These are phyloP conservation scores for Puccinia sorghi DNA, from an alignment of 1,284 basidiomycete genomes.

Conservation along the genomic window DNA sequence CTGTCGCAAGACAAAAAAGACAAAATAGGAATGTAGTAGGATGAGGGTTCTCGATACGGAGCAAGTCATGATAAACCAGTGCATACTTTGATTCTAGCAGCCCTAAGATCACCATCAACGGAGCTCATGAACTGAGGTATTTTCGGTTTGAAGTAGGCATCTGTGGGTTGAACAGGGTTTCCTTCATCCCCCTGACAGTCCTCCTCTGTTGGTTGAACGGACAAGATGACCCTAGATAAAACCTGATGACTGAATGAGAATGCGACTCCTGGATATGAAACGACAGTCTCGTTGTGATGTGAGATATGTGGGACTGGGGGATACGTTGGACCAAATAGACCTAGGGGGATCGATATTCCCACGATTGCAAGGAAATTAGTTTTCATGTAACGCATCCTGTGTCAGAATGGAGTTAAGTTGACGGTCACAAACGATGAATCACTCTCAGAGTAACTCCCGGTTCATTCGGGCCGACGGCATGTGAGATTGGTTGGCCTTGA, in stretches of 20 bases:
- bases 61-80: neutral
- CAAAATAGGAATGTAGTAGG: neutral
- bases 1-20: neutral
- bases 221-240: slow-evolving; percentile 18
- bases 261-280: slow-evolving; percentile 53
- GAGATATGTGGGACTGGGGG: slow-evolving; percentile 23
- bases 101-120: slow-evolving; percentile 49
- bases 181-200: slow-evolving; percentile 23
- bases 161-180: slow-evolving; percentile 49
- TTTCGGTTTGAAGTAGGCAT: slow-evolving; percentile 52
- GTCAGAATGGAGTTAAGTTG: neutral
- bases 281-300: slow-evolving; percentile 45
- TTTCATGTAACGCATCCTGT: too few species aligned
- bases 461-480: slow-evolving; percentile 43
- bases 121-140: slow-evolving; percentile 42
- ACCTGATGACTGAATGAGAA: slow-evolving; percentile 49
- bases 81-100: slow-evolving; percentile 51
- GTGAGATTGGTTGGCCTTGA: slow-evolving; percentile 46
- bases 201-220: slow-evolving; percentile 17
- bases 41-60: slow-evolving; percentile 5
- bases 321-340: slow-evolving; percentile 47
- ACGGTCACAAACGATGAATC: slow-evolving; percentile 44
- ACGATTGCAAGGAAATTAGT: neutral
- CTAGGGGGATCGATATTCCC: neutral
- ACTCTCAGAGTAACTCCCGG: slow-evolving; percentile 52